Evolutionary conservation across 2,329 filamentous ascomycete species (phyloP), one percentile per base, ranked within the genome.

Genomic region (Beauveria asiatica): DNA sequence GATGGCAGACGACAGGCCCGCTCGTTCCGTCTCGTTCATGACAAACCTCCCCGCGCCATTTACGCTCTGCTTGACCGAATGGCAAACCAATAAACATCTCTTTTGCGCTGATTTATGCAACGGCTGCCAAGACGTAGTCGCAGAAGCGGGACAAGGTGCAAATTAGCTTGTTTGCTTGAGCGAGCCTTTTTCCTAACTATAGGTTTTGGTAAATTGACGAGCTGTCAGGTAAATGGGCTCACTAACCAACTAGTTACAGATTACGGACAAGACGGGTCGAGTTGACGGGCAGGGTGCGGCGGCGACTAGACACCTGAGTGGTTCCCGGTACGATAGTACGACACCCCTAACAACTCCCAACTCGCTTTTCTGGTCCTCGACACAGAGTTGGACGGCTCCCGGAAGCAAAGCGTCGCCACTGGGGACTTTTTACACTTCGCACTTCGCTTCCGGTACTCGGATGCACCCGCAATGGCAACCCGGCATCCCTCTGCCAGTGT

Each of bases 381-480:
- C 41, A 11, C n/a, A 16, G 23, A 30, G 16, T 55, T 27, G 30
- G 25, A 41, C 25, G 11, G 41, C 16, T 16, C 30, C 30, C 30
- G 9, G 30, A 21, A 46, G 37, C 51, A 44, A 23, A 30, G n/a
- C 11, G 25, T 9, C 25, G 25, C 25, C n/a, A 17, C 37, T 41
- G 52, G 52, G 41, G 30, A 33, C 30, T 33, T 27, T 37, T 23
- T 30, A 10, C 25, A 42, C 16, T 46, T 46, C 41, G 53, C 53
- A 46, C 27, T 49, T 57, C 33, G 54, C 39, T 41, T 4, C 16
- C 55, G 55, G 55, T 42, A 33, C 44, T 58, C 55, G 55, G 55
- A 58, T 44, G 55, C 55, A 58, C 30, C 21, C 46, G 55, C 55
- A 57, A 33, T 41, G 39, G 19, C 30, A 7, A 19, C 21, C 27